Conservation (phyloP, 1,284 basidiomycete genomes). For the Ceratorhiza oryzae-sativae region DNA sequence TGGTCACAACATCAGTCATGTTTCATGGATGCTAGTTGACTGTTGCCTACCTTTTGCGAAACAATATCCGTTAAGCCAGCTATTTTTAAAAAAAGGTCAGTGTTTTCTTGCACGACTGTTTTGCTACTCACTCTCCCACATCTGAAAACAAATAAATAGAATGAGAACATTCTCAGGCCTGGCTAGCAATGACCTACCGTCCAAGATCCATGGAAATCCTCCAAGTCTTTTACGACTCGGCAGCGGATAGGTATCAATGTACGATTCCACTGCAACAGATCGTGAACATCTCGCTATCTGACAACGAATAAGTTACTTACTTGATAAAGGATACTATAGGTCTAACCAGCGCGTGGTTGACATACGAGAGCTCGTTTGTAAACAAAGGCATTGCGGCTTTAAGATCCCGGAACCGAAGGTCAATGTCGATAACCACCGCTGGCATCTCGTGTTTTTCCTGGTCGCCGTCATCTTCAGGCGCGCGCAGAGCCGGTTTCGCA, state of each 20-base stretch:
- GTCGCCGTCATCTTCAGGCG: slow-evolving; percentile 59
- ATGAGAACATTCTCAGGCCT: slow-evolving; percentile 31
- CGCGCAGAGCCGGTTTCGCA: slow-evolving; percentile 84
- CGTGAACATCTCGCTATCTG: slow-evolving; percentile 42
- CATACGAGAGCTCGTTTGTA: slow-evolving; percentile 85
- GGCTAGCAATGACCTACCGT: slow-evolving; percentile 65
- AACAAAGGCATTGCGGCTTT: slow-evolving; percentile 96
- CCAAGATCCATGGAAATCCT: slow-evolving; percentile 88
- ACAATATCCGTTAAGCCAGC: slow-evolving; percentile 85
- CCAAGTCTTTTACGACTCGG: slow-evolving; percentile 77
- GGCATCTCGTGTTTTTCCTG: slow-evolving; percentile 40
- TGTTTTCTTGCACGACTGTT: not conserved
- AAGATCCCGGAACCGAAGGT: slow-evolving; percentile 93
- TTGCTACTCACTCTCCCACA: slow-evolving; percentile 78
- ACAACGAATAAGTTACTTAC: slow-evolving; percentile 56
- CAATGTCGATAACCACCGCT: slow-evolving; percentile 83
- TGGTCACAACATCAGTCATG: slow-evolving; percentile 47
- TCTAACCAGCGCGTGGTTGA: slow-evolving; percentile 92
- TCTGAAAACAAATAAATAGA: slow-evolving; percentile 55
- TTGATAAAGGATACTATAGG: slow-evolving; percentile 99
- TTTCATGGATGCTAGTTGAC: slow-evolving; percentile 31
- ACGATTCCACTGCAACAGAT: slow-evolving; percentile 72
- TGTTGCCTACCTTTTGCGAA: slow-evolving; percentile 74
- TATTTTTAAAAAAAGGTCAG: slow-evolving; percentile 50
- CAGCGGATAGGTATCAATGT: slow-evolving; percentile 93